phyloP scores from a whole-genome alignment of 2,329 filamentous ascomycete genomes.

The Decorospora gaudefroyi region DNA sequence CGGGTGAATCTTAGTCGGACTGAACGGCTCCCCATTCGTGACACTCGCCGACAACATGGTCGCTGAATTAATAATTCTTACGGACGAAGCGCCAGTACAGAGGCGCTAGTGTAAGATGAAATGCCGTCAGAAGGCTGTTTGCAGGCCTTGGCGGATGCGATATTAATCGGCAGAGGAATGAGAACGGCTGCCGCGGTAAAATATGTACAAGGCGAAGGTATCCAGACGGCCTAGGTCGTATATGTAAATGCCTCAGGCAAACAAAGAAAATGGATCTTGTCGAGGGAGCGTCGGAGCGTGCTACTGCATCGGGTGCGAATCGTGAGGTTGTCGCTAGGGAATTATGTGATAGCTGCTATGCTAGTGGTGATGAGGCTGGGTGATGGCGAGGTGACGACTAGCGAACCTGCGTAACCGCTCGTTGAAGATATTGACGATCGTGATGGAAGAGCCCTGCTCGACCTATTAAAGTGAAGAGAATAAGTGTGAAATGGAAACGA shows the following conservation, averaged over 20 bases:
- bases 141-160: constrained; percentile 10
- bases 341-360: constrained; percentile 17
- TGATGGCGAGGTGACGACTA: constrained; percentile 19
- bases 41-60: constrained; percentile 31
- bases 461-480: constrained; percentile 27
- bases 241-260: constrained; percentile 34
- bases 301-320: constrained; percentile 41
- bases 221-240: constrained; percentile 38
- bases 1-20: constrained; percentile 43
- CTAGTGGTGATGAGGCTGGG: constrained; percentile 3
- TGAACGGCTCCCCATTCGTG: constrained; percentile 41
- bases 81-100: not conserved
- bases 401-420: constrained; percentile 23
- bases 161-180: constrained; percentile 9
- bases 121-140: constrained; percentile 3
- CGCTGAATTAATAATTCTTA: constrained; percentile 1
- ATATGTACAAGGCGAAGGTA: constrained; percentile 35
- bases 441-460: constrained; percentile 43
- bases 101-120: constrained; percentile 9
- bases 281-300: constrained; percentile 25
- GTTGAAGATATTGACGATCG: constrained; percentile 14
- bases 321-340: constrained; percentile 20
- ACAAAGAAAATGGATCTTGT: constrained; percentile 18
- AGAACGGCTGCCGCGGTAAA: constrained; percentile 12
- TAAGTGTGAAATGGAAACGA: constrained; percentile 23